Conservation (phyloP, 495 filamentous ascomycete species). For the Penicillium flavigenum region DNA sequence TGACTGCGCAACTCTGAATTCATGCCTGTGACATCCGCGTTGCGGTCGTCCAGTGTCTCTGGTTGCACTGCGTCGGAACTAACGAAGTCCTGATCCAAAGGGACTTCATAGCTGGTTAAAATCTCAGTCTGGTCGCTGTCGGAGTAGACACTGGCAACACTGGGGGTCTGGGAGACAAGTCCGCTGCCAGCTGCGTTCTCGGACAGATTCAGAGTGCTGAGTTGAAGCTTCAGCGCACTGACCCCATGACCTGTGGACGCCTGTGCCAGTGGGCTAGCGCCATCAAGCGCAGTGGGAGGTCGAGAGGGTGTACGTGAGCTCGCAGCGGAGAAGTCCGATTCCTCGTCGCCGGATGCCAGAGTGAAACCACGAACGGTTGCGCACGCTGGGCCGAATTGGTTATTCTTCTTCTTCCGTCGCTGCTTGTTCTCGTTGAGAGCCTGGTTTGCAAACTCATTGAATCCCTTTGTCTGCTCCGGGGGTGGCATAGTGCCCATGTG, state of each 20-base stretch:
- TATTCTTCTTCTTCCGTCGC: constrained; percentile 52
- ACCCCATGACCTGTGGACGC: constrained; percentile 65
- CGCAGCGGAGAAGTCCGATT: constrained; percentile 66
- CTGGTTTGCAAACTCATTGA: constrained; percentile 21
- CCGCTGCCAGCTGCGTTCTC: constrained; percentile 39
- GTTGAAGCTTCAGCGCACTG: constrained; percentile 71
- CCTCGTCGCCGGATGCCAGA: constrained; percentile 79
- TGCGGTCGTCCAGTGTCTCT: constrained; percentile 30
- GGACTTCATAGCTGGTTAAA: constrained; percentile 82
- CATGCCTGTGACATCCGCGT: constrained; percentile 9
- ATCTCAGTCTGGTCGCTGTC: constrained; percentile 56
- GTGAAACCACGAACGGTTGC: constrained; percentile 80
- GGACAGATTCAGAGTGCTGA: constrained; percentile 64
- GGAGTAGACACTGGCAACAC: constrained; percentile 57
- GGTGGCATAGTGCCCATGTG: constrained; percentile 36
- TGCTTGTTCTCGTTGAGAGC: constrained; percentile 29
- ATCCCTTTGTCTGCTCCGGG: constrained; percentile 22
- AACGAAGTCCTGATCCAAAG: constrained; percentile 82
- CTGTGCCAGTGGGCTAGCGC: constrained; percentile 57
- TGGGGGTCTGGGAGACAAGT: constrained; percentile 46
- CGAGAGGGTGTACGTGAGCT: constrained; percentile 46
- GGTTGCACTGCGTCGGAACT: constrained; percentile 61
- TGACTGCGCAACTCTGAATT: constrained; percentile 38
- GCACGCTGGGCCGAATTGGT: constrained; percentile 59
- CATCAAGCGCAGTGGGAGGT: constrained; percentile 26